These are phyloP conservation scores for Leersia perrieri DNA, from an alignment of 176 grass and related monocot species.

Conservation along the genomic window DNA sequence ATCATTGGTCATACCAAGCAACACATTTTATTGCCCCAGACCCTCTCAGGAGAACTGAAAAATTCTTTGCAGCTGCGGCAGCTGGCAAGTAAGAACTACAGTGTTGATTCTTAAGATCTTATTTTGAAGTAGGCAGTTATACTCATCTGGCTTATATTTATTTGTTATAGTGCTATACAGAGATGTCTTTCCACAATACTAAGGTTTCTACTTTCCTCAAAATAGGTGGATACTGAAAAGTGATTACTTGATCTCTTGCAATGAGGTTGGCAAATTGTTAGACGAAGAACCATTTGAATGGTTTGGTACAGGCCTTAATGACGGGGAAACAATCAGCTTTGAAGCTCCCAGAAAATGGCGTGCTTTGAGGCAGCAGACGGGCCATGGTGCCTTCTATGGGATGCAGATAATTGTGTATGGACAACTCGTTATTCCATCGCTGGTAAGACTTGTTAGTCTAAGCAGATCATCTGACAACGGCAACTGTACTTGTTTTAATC, in stretches of 20 bases:
- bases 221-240: conserved; percentile 87
- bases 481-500: background rate
- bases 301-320: conserved; percentile 56
- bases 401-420: conserved; percentile 76
- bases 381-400: conserved; percentile 80
- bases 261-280: conserved; percentile 64
- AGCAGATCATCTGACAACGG: conserved; percentile 21
- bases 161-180: background rate
- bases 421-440: conserved; percentile 59
- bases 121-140: background rate
- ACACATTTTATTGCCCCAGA: conserved; percentile 76
- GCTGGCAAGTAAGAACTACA: conserved; percentile 59
- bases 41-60: conserved; percentile 77
- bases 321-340: conserved; percentile 69
- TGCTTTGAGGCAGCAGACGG: conserved; percentile 54
- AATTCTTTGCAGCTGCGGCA: conserved; percentile 90
- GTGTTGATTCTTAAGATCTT: background rate
- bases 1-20: conserved; percentile 86
- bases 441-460: conserved; percentile 46
- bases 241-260: conserved; percentile 70
- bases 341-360: conserved; percentile 86
- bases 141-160: background rate
- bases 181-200: background rate
- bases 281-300: conserved; percentile 81
- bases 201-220: background rate